Evolutionary conservation across 495 filamentous ascomycete genomes (phyloP), one percentile per base, ranked within the genome.

Genomic region (Durotheca rogersii): DNA sequence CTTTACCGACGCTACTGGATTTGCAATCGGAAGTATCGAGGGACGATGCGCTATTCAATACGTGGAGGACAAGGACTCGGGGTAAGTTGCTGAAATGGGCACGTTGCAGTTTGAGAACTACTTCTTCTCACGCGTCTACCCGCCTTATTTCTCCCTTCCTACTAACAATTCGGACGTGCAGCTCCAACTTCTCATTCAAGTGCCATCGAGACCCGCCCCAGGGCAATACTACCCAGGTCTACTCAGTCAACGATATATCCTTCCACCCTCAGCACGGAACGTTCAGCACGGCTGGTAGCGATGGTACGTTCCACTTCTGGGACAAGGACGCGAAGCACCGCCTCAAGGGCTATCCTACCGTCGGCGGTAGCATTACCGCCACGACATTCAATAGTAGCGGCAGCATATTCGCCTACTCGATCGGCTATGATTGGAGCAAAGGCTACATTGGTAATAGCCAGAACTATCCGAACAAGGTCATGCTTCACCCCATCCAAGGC

Each of bases 361-460:
- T 89, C 10, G 86, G 87, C 14, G 89, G 86, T 4, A 84, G 84
- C 36, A 90, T 96, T 67, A 81, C 85, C 9, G 81, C 84, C 27
- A 88, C 84, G 7, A 81, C 75, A 5, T 96, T 96, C 77, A 87
- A 86, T 65, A 70, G 79, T 37, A 81, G 71, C 41, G 91, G 90
- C 37, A 81, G 73, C 56, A 87, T 92, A 56, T 94, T 95, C 62
- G 90, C 89, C 12, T 96, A 96, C 61, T 86, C 90, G 4, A 80
- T 94, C 20, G 90, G 87, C 60, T 96, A 96, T 59, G 91, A 96
- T 72, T 96, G 91, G 91, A 87, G 85, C 64, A 94, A 94, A 69
- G 91, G 91, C 7, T 92, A 88, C 67, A 73, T 78, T 6, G 76
- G 66, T 20, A 92, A 93, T 66, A 89, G 66, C 20, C 82, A 78